A percentile compares a stretch with the other conserved stretches of the same genome.
phyloP scores from a whole-genome alignment of 805 yeast genomes.

The Nakazawaea ambrosiae region DNA sequence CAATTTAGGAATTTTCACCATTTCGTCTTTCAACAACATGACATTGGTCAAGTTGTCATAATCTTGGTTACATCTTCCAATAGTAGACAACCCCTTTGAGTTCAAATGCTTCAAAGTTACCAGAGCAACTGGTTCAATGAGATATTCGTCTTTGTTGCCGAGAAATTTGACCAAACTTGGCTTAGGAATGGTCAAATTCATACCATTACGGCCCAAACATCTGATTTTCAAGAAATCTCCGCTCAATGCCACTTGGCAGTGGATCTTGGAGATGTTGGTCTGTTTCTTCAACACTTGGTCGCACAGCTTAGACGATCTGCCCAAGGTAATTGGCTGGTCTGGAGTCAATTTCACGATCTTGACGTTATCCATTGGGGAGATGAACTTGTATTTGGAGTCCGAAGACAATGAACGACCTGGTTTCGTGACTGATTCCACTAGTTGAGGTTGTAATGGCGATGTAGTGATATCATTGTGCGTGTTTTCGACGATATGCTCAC shows the following conservation, averaged over 20 bases:
- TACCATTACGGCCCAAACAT: constrained; percentile 82
- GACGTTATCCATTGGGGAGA: constrained; percentile 31
- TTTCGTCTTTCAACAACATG: constrained; percentile 54
- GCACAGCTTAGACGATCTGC: constrained; percentile 62
- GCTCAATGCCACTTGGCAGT: constrained; percentile 43
- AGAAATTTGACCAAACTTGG: constrained; percentile 25
- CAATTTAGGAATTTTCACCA: constrained; percentile 55
- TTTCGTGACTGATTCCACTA: background rate
- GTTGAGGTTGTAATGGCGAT: constrained; percentile 6
- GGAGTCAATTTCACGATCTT: constrained; percentile 33
- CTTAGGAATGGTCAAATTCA: constrained; percentile 57
- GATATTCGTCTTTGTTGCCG: constrained; percentile 15
- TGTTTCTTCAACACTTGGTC: constrained; percentile 40
- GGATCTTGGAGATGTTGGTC: constrained; percentile 62
- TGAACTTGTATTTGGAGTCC: constrained; percentile 13
- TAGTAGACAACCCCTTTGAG: constrained; percentile 6
- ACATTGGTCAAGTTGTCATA: constrained; percentile 43
- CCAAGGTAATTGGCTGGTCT: constrained; percentile 39
- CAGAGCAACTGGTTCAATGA: constrained; percentile 9
- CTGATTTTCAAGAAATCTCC: constrained; percentile 41
- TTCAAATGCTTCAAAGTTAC: constrained; percentile 3
- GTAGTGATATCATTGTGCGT: constrained; percentile 1
- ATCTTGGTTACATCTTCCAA: constrained; percentile 31
- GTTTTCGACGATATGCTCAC: background rate
- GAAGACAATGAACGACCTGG: background rate